These are phyloP conservation scores for Tolypocladium guangdongense DNA, from an alignment of 2,329 filamentous ascomycete species.

Conservation along the genomic window DNA sequence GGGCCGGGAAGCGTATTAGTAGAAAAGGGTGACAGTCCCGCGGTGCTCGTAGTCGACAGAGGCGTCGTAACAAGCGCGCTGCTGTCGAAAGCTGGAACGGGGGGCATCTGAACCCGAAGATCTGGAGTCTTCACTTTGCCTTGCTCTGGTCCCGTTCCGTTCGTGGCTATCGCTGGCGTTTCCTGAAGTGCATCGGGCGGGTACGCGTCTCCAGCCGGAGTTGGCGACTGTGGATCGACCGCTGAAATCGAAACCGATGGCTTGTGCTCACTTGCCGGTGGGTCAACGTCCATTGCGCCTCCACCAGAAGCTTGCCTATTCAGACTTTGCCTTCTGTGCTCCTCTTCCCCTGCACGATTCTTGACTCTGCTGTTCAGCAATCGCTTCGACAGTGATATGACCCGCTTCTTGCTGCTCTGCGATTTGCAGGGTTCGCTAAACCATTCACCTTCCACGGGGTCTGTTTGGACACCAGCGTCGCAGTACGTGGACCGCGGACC, in stretches of 20 bases:
- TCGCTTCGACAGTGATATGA: conserved; percentile 43
- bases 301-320: conserved; percentile 14
- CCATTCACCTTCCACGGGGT: conserved; percentile 42
- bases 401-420: conserved; percentile 31
- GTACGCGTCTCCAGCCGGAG: conserved; percentile 12
- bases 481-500: conserved; percentile 33
- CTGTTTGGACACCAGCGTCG: conserved; percentile 43
- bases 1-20: conserved; percentile 27
- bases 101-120: conserved; percentile 45
- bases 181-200: conserved; percentile 20
- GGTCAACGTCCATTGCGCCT: conserved; percentile 29
- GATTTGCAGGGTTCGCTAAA: conserved; percentile 28
- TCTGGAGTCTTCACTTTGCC: conserved; percentile 32
- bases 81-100: conserved; percentile 38
- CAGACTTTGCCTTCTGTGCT: conserved; percentile 17
- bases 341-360: conserved; percentile 28
- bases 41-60: conserved; percentile 30
- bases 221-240: conserved; percentile 13
- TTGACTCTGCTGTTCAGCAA: conserved; percentile 38
- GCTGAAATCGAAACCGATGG: conserved; percentile 8
- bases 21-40: conserved; percentile 39
- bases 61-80: conserved; percentile 32
- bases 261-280: conserved; percentile 21
- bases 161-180: conserved; percentile 11
- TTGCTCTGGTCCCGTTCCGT: neutral